Base-by-base conservation (phyloP, 1,284 basidiomycete genomes). In the Ustilago trichophora region DNA sequence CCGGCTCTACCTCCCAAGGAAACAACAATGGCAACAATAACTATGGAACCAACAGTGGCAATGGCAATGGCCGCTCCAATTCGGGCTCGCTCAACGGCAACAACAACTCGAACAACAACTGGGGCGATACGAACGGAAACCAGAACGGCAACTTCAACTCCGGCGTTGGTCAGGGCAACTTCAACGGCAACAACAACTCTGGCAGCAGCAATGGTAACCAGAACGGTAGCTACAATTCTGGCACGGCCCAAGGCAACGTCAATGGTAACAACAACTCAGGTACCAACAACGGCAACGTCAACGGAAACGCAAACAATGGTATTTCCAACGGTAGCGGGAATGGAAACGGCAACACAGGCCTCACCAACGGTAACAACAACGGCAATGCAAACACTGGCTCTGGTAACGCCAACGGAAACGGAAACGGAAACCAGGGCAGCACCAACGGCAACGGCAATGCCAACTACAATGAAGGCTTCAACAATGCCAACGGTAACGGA, bases 11-110 rank as follows among this genome's bases (percentile, higher is more conserved):
- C n/a, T n/a, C n/a, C n/a, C n/a, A n/a, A 7, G 44, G 45, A 18
- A 42, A 43, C 21, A 19, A 22, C 26, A 56, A 56, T 22, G 53
- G 53, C 11, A 48, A 42, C 40, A 26, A 40, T 22, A 48, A 55
- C 37, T 24, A 24, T 19, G 50, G 38, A 12, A 33, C 16, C 21
- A 31, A 45, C 33, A 34, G 18, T 13, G 46, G 46, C 2, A 48
- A 31, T 21, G 15, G 11, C 18, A 48, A 34, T 19, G 46, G 26
- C 12, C 42, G 33, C 34, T 15, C 24, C 21, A 51, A 51, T 40
- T 16, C 21, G 1, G 53, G 53, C 12, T 16, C 22, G 7, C 31
- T 42, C 15, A 42, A 31, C 22, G 53, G 53, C 19, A 55, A 55
- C 41, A 13, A 11, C 40, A 56, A 49, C 27, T 35, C 38, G 9